Evolutionary conservation across 305 asterid species (phyloP), one percentile per base, ranked within the genome.

Genomic region (Fraxinus sp.): DNA sequence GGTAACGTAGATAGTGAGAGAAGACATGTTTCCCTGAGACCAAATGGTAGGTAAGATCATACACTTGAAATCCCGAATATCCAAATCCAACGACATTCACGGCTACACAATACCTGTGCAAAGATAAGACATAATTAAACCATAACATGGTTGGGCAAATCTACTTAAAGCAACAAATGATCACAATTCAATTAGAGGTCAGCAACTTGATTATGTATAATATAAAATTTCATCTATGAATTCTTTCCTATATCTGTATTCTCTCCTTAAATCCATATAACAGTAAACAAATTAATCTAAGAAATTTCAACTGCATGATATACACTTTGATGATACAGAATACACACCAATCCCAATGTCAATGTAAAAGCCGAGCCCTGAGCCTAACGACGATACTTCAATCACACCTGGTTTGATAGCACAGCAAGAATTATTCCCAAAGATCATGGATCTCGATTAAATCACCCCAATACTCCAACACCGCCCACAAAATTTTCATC

Each of bases 31-130:
- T 92, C 80, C 89, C 93, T 7, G 93, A 87, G 72, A 87, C 88
- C 92, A 93, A 87, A 82, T 83, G 79, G 80, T 89, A 88, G 10
- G 91, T 87, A 37, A 89, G 86, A 89, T 87, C 93, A 66, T 84
- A 85, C 13, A 93, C 94, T 90, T 95, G 98, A 80, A 90, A 90
- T 78, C 87, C 93, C 30, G 98, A 81, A 90, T 93, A 95, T 82
- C 83, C 93, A 83, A 95, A 93, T 79, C 94, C 98, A 32, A 92
- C 90, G 49, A 93, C 90, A 85, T 93, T 93, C 74, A 92, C 89
- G 4, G 94, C 95, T 39, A 95, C 83, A 74, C 92, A 87, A 83
- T 86, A 92, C 86, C 98, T 94, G 91, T 66, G 35, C 8, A 55
- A 80, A 7, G 24, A 55, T n/a, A 24, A 55, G 26, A 55, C 66